A percentile compares a stretch with the other conserved stretches of the same genome.
phyloP scores from a whole-genome alignment of 2,329 filamentous ascomycete genomes.

The Alternaria dauci region DNA sequence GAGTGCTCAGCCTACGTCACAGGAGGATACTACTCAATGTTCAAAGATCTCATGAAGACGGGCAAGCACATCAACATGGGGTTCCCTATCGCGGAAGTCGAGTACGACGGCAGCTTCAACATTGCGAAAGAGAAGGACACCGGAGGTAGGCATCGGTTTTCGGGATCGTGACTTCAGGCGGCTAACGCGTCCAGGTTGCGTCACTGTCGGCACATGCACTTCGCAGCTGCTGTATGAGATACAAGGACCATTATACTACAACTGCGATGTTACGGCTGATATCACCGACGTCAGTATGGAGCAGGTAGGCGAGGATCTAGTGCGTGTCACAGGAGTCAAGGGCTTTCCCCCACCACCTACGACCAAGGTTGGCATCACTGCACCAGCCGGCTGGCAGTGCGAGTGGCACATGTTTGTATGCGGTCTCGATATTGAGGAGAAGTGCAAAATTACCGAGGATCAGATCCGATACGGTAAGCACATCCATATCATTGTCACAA shows the following conservation, averaged over 20 bases:
- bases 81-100: slow-evolving; percentile 36
- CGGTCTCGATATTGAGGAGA: slow-evolving; percentile 42
- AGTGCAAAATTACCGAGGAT: slow-evolving; percentile 33
- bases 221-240: slow-evolving; percentile 60
- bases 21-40: slow-evolving; percentile 49
- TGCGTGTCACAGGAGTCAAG: slow-evolving; percentile 46
- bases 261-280: slow-evolving; percentile 51
- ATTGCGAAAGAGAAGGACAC: slow-evolving; percentile 45
- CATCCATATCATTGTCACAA: background rate
- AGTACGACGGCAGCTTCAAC: slow-evolving; percentile 27
- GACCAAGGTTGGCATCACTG: slow-evolving; percentile 53
- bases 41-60: slow-evolving; percentile 49
- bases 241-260: slow-evolving; percentile 56
- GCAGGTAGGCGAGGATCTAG: slow-evolving; percentile 59
- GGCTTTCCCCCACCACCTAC: slow-evolving; percentile 58
- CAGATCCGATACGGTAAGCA: slow-evolving; percentile 30
- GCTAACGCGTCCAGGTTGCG: slow-evolving; percentile 23
- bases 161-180: accelerated
- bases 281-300: slow-evolving; percentile 36
- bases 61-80: slow-evolving; percentile 46
- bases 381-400: slow-evolving; percentile 40
- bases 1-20: slow-evolving; percentile 51
- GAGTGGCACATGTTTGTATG: slow-evolving; percentile 38
- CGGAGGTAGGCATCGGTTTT: slow-evolving; percentile 34
- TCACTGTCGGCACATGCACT: slow-evolving; percentile 59